phyloP scores from a whole-genome alignment of 805 yeast genomes.

The Lachancea quebecensis region DNA sequence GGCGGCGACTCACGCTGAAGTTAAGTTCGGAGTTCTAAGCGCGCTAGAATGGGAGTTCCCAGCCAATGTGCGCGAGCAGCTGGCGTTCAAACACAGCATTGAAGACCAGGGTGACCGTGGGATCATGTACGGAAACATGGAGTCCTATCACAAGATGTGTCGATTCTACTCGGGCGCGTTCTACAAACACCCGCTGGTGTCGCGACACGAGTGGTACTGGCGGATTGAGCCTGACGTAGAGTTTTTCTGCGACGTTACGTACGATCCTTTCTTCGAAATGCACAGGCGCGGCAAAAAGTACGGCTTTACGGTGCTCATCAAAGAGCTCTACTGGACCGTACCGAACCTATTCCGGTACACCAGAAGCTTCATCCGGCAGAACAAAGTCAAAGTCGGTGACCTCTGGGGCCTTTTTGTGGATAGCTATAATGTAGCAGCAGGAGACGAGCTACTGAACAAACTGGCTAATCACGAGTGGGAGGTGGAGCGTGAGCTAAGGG shows the following conservation, averaged over 20 bases:
- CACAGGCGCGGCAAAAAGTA: constrained; percentile 58
- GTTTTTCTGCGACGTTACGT: constrained; percentile 83
- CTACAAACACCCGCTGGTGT: constrained; percentile 69
- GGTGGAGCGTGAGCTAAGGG: constrained; percentile 22
- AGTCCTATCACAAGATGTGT: constrained; percentile 90
- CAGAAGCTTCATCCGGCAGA: constrained; percentile 46
- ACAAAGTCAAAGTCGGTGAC: constrained; percentile 41
- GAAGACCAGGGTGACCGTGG: constrained; percentile 75
- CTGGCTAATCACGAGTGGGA: constrained; percentile 25
- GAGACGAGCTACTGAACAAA: constrained; percentile 28
- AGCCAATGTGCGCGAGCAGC: constrained; percentile 14
- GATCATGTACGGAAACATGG: constrained; percentile 76
- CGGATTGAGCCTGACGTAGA: constrained; percentile 91
- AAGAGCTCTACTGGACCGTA: constrained; percentile 73
- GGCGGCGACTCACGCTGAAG: constrained; percentile 49
- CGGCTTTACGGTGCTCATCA: constrained; percentile 76
- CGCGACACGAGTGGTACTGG: constrained; percentile 86
- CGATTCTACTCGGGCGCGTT: constrained; percentile 83
- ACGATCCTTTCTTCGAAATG: constrained; percentile 89
- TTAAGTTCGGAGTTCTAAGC: constrained; percentile 66
- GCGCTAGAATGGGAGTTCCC: constrained; percentile 67
- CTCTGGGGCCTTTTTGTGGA: constrained; percentile 63
- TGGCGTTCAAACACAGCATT: constrained; percentile 45
- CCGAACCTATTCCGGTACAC: constrained; percentile 77
- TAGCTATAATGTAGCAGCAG: constrained; percentile 33